phyloP scores from a whole-genome alignment of 352 stramenopile genomes.

The Pythium phragmiticola region DNA sequence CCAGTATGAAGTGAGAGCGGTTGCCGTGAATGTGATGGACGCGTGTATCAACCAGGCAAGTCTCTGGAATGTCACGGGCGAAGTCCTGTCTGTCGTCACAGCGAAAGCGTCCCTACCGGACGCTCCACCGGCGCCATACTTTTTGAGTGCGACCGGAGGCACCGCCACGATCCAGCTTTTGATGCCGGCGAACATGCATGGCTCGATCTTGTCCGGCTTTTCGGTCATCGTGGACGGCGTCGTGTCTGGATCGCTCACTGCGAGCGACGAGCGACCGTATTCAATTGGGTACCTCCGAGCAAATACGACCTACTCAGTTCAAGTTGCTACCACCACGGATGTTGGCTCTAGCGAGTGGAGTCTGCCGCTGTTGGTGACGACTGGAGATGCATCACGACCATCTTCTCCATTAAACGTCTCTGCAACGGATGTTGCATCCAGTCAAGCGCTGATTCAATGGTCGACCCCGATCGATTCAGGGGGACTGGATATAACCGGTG shows the following conservation, averaged over 20 bases:
- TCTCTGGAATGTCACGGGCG: conserved; percentile 10
- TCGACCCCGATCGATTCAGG: conserved; percentile 41
- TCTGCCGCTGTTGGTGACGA: conserved; percentile 22
- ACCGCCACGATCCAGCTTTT: conserved; percentile 46
- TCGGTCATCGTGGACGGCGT: conserved; percentile 31
- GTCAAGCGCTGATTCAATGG: conserved; percentile 39
- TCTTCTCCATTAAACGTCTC: conserved; percentile 32
- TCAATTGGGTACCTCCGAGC: conserved; percentile 32
- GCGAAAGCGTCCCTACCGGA: conserved; percentile 33
- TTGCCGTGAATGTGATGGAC: conserved; percentile 49
- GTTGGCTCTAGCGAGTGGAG: conserved; percentile 44
- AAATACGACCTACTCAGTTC: conserved; percentile 34
- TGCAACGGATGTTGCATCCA: conserved; percentile 37
- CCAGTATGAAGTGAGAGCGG: conserved; percentile 49
- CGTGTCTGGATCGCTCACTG: conserved; percentile 20
- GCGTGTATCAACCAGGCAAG: conserved; percentile 35
- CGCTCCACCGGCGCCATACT: conserved; percentile 42
- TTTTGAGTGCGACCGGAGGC: conserved; percentile 49
- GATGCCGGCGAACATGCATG: conserved; percentile 52
- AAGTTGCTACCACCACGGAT: conserved; percentile 40
- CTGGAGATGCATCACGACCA: conserved; percentile 30
- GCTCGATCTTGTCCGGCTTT: conserved; percentile 44
- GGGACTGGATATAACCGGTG: conserved; percentile 44
- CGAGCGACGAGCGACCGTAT: conserved; percentile 29
- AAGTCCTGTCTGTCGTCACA: conserved; percentile 30